These are phyloP conservation scores for Wickerhamiella nectarea DNA, from an alignment of 805 yeast species.

Conservation along the genomic window DNA sequence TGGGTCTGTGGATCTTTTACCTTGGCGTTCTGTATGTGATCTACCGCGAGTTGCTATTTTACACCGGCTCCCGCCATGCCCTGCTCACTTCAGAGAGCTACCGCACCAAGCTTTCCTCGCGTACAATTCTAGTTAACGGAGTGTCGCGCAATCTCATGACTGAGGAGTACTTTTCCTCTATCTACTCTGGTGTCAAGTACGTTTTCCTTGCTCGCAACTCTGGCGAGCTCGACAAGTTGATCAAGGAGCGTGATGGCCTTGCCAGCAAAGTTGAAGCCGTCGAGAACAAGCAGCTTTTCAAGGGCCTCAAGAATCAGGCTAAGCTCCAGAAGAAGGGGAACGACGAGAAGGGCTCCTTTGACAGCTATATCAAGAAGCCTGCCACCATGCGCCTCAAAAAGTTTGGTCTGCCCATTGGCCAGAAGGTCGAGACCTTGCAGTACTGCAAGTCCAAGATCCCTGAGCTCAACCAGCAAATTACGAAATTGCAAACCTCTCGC, in stretches of 20 bases:
- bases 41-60: conserved; percentile 72
- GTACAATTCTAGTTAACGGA: conserved; percentile 73
- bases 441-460: conserved; percentile 56
- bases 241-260: conserved; percentile 44
- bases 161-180: conserved; percentile 55
- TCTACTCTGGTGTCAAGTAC: conserved; percentile 70
- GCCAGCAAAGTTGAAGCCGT: conserved; percentile 56
- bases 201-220: conserved; percentile 68
- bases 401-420: conserved; percentile 35
- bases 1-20: conserved; percentile 67
- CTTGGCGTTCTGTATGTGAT: conserved; percentile 55
- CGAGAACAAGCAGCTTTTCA: conserved; percentile 40
- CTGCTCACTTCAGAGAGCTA: conserved; percentile 70
- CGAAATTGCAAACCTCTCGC: conserved; percentile 40
- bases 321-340: conserved; percentile 57
- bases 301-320: conserved; percentile 48
- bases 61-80: conserved; percentile 61
- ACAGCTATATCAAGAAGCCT: conserved; percentile 56
- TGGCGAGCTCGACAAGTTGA: conserved; percentile 39
- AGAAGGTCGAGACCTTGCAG: conserved; percentile 74
- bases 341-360: conserved; percentile 16
- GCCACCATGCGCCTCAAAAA: conserved; percentile 69
- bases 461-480: conserved; percentile 55
- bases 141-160: conserved; percentile 64
- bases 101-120: conserved; percentile 56